Evolutionary conservation across 495 filamentous ascomycete species (phyloP), one percentile per base, ranked within the genome.

Genomic region (Hypoxylon subgilvum): DNA sequence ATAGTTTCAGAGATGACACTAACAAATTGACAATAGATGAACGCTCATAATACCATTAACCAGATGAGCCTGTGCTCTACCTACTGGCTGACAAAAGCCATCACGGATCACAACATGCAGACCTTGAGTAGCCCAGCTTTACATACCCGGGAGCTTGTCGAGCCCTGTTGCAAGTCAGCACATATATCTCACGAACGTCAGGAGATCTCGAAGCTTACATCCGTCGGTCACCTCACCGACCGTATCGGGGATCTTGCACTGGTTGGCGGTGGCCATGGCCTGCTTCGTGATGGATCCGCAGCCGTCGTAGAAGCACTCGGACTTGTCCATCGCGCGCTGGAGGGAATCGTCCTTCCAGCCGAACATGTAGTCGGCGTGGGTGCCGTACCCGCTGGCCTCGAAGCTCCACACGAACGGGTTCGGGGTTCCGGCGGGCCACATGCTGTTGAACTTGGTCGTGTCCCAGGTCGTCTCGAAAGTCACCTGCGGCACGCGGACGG

Each of bases 381-480:
- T 59, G 47, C 56, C 56, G 56, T 74, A 79, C n/a, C 78, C 75
- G 21, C 60, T 63, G 32, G 75, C 76, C 25, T 76, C 74, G 54
- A 76, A 74, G 36, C 56, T 65, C 71, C 72, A 76, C 16, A 79
- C 76, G 55, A 81, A 79, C 9, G 78, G 78, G 35, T 79, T 70
- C 7, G 69, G 62, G 5, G 70, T 68, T 23, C 72, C 75, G 3
- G 64, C 57, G 10, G 75, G 73, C 75, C 78, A 79, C 67, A 76
- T 60, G 65, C 44, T 62, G 63, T 72, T 69, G 69, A 79, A 80
- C 54, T 71, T 59, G 45, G 73, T 72, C 9, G 76, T 77, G 58
- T 79, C 74, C 76, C 77, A 81, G 44, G 77, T 73, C 0, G 74
- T 76, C 60, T 81, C 78, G 67, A 75, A 80, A 4, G 75, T 74